Evolutionary conservation across 371 early-diverging fungal species (phyloP).

Genomic region (Mucor plumbeus): DNA sequence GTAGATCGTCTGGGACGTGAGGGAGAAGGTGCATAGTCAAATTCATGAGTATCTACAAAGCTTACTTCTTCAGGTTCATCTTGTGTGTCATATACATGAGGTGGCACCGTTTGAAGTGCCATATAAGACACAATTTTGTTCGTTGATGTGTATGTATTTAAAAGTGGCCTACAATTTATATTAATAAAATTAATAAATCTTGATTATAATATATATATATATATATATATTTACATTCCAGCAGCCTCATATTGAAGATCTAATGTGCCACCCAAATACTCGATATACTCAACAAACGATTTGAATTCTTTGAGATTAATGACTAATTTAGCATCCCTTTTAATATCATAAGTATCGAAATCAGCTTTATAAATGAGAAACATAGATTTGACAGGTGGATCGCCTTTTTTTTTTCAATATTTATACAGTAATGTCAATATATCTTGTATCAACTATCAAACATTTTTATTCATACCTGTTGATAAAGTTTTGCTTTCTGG

Average conservation of each 20-base stretch:
- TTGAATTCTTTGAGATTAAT: constrained; percentile 26
- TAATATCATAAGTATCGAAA: not conserved
- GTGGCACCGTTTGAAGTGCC: not conserved
- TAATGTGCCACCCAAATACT: constrained; percentile 12
- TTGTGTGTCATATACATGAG: not conserved
- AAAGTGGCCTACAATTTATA: not conserved
- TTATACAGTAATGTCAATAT: not conserved
- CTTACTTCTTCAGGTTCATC: not conserved
- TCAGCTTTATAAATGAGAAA: constrained; percentile 10
- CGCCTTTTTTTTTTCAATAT: not conserved
- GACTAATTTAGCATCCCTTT: constrained; percentile 8
- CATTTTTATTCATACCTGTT: not conserved
- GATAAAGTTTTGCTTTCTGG: constrained; percentile 3
- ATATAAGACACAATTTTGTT: not conserved
- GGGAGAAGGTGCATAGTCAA: not conserved
- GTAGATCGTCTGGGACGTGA: not conserved
- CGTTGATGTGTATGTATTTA: not conserved
- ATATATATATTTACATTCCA: constrained; percentile 23
- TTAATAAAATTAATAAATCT: not conserved
- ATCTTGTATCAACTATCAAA: not conserved
- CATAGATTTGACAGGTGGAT: constrained; percentile 15
- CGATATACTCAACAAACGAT: constrained; percentile 16
- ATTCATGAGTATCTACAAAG: not conserved
- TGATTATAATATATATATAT: not conserved
- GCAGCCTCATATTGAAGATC: constrained; percentile 15